Conservation (phyloP, 2,329 filamentous ascomycete genomes). For the Cercospora citrullina region DNA sequence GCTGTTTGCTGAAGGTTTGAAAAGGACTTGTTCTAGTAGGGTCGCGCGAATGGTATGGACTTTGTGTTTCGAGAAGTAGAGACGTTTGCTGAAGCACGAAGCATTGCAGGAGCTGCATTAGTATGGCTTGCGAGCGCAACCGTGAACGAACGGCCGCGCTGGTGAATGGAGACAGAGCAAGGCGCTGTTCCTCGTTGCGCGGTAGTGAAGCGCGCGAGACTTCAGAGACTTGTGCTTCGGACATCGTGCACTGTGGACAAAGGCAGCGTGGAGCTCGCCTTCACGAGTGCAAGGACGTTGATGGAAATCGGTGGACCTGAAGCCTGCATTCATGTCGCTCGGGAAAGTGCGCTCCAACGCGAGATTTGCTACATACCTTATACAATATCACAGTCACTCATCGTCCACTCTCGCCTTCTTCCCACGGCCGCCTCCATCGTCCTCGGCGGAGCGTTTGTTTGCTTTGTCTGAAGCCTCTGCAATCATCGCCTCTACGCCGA, state of each 20-base stretch:
- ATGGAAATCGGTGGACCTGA: neutral
- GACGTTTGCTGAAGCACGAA: neutral
- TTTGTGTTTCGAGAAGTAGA: neutral
- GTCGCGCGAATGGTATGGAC: neutral
- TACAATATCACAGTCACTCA: conserved; percentile 52
- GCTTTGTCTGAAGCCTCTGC: conserved; percentile 67
- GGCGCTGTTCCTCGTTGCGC: neutral
- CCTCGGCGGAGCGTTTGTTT: conserved; percentile 75
- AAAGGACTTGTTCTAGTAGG: neutral
- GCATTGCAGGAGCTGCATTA: neutral
- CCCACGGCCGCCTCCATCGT: conserved; percentile 56
- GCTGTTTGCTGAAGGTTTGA: neutral
- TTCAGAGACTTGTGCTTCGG: neutral
- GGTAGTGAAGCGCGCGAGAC: neutral
- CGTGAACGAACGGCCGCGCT: neutral
- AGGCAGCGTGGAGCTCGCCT: neutral
- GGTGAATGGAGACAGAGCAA: neutral
- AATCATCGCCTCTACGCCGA: conserved; percentile 93
- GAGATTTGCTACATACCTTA: conserved; percentile 1
- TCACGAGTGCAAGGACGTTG: neutral
- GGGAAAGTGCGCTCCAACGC: neutral
- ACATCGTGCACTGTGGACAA: neutral
- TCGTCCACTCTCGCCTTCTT: conserved; percentile 81
- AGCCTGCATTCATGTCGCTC: neutral
- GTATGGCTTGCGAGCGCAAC: neutral